Percentiles rank a stretch among this genome's conserved stretches.
Conservation (phyloP, 1,284 basidiomycete genomes). For the Sporisorium iseilematis-ciliati region DNA sequence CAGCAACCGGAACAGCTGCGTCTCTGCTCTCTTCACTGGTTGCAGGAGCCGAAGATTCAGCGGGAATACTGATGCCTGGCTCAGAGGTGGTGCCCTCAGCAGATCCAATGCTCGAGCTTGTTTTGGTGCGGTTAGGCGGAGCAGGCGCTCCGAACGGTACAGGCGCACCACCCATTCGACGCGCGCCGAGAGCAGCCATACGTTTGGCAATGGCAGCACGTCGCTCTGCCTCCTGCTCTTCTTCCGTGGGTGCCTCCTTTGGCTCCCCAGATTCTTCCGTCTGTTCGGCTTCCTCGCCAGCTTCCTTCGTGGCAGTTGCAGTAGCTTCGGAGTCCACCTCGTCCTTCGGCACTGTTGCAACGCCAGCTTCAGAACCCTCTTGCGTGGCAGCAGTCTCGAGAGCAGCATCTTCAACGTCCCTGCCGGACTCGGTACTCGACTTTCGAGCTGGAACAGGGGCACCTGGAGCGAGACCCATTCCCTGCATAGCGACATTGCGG, state of each 20-base stretch:
- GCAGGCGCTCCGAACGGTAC: conserved; percentile 44
- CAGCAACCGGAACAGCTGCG: background rate
- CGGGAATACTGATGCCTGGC: conserved; percentile 39
- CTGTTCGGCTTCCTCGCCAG: conserved; percentile 9
- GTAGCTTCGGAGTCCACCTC: conserved; percentile 1
- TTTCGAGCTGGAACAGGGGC: conserved; percentile 19
- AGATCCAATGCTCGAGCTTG: conserved; percentile 24
- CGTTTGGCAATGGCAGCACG: conserved; percentile 61
- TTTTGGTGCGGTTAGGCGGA: conserved; percentile 26
- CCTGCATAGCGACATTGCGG: conserved; percentile 48
- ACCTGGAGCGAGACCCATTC: conserved; percentile 51
- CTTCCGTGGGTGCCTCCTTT: conserved; percentile 37
- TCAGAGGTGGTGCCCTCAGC: conserved; percentile 36
- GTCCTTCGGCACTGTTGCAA: background rate
- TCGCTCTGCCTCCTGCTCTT: conserved; percentile 60
- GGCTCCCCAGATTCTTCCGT: conserved; percentile 22
- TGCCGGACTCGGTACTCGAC: conserved; percentile 23
- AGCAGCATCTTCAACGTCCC: conserved; percentile 2
- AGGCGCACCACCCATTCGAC: conserved; percentile 57
- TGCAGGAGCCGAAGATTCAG: conserved; percentile 12
- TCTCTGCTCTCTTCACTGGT: conserved; percentile 9
- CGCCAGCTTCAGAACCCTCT: conserved; percentile 1
- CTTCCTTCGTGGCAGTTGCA: conserved; percentile 13
- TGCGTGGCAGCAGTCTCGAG: conserved; percentile 1
- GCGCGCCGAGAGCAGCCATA: conserved; percentile 66